Conservation (phyloP, 2,329 filamentous ascomycete species). For the Colletotrichum chlorophyti region DNA sequence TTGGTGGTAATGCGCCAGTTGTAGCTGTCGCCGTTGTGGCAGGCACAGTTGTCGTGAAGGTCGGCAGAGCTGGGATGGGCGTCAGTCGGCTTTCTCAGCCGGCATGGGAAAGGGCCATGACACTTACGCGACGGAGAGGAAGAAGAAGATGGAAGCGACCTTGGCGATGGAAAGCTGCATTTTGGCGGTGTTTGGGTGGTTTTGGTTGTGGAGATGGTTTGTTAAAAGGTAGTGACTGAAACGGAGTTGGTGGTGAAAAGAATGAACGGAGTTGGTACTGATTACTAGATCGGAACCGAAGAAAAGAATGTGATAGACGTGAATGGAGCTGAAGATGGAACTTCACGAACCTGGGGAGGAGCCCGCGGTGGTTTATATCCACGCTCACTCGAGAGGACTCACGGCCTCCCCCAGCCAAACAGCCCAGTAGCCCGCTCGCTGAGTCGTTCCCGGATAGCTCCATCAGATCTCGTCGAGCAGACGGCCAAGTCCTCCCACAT, state of each 20-base stretch:
- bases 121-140: conserved; percentile 17
- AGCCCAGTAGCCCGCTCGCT: too few relatives aligned
- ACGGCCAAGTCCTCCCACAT: not conserved
- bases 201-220: not conserved
- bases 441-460: too few relatives aligned
- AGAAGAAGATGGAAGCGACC: conserved; percentile 16
- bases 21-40: conserved; percentile 33
- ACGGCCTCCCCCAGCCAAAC: not conserved
- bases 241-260: not conserved
- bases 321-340: conserved; percentile 12
- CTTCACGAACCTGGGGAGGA: conserved; percentile 3
- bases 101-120: not conserved
- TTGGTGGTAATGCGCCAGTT: conserved; percentile 33
- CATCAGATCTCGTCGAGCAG: too few relatives aligned
- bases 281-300: conserved; percentile 27
- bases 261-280: conserved; percentile 26
- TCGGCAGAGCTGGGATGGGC: conserved; percentile 30
- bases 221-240: conserved; percentile 19
- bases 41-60: conserved; percentile 31
- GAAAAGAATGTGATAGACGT: conserved; percentile 27
- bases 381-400: conserved; percentile 10
- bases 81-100: not conserved
- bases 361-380: conserved; percentile 23
- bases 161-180: conserved; percentile 26
- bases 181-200: conserved; percentile 1